A percentile compares a stretch with the other conserved stretches of the same genome.
These are phyloP conservation scores for Papiliotrema nemorosa DNA, from an alignment of 1,284 basidiomycete genomes.

Conservation along the genomic window DNA sequence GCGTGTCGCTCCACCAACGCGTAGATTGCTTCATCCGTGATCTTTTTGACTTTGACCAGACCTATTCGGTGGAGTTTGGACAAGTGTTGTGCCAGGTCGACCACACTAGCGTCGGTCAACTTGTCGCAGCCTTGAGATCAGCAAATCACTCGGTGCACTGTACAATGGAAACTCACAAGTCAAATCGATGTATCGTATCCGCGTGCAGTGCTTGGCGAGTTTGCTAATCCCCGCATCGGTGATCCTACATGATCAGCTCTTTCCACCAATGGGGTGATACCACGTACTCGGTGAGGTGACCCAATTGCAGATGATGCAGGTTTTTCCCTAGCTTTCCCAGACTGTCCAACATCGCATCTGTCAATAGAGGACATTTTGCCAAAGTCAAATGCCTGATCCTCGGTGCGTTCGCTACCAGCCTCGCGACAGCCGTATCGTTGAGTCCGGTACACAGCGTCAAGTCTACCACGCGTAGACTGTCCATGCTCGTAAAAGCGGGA, in stretches of 20 bases:
- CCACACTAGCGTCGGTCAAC: slow-evolving; percentile 89
- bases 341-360: slow-evolving; percentile 78
- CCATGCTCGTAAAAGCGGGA: slow-evolving; percentile 32
- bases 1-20: slow-evolving; percentile 68
- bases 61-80: slow-evolving; percentile 92
- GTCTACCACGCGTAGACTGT: slow-evolving; percentile 83
- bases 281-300: slow-evolving; percentile 67
- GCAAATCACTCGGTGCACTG: slow-evolving; percentile 1
- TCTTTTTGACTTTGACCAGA: slow-evolving; percentile 81
- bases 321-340: slow-evolving; percentile 86
- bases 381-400: slow-evolving; percentile 89
- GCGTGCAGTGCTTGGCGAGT: slow-evolving; percentile 80
- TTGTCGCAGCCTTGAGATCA: slow-evolving; percentile 68
- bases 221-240: slow-evolving; percentile 84
- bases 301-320: slow-evolving; percentile 92
- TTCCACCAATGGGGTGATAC: not conserved
- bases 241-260: slow-evolving; percentile 56
- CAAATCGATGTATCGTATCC: slow-evolving; percentile 94
- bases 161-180: slow-evolving; percentile 66
- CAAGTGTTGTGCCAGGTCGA: slow-evolving; percentile 76
- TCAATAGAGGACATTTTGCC: slow-evolving; percentile 82
- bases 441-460: slow-evolving; percentile 78
- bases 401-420: slow-evolving; percentile 81
- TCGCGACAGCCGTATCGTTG: slow-evolving; percentile 85
- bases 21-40: slow-evolving; percentile 91